Conservation (phyloP, 306 rosid species). For the Ormosia emarginata region DNA sequence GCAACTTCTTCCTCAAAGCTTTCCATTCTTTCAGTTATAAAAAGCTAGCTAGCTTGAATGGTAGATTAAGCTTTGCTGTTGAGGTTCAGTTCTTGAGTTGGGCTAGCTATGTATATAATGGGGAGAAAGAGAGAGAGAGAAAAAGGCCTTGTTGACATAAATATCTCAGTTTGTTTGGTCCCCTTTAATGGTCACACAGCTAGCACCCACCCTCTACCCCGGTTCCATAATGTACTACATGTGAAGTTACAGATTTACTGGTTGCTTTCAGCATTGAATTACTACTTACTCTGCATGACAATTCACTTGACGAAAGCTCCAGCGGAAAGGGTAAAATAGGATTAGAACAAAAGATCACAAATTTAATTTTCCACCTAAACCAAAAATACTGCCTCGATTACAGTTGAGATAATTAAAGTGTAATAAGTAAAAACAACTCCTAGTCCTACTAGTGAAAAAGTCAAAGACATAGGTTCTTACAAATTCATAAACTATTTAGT, state of each 20-base stretch:
- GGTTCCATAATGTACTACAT: not conserved
- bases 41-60: not conserved
- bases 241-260: not conserved
- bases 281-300: too few species aligned
- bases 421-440: too few species aligned
- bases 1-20: slow-evolving; percentile 5
- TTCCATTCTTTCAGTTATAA: not conserved
- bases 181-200: slow-evolving; percentile 29
- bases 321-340: too few species aligned
- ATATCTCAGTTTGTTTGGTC: not conserved
- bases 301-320: too few species aligned
- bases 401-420: too few species aligned
- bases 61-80: not conserved
- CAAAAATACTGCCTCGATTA: too few species aligned
- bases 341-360: too few species aligned
- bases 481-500: too few species aligned
- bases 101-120: not conserved
- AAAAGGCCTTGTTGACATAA: not conserved
- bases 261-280: not conserved
- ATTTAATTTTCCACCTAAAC: too few species aligned
- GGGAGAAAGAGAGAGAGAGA: not conserved
- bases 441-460: too few species aligned
- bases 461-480: too few species aligned
- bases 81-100: not conserved
- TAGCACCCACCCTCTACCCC: not conserved